Evolutionary conservation across 805 yeast genomes (phyloP), one percentile per base, ranked within the genome.

Genomic region (Lipomyces kockii): DNA sequence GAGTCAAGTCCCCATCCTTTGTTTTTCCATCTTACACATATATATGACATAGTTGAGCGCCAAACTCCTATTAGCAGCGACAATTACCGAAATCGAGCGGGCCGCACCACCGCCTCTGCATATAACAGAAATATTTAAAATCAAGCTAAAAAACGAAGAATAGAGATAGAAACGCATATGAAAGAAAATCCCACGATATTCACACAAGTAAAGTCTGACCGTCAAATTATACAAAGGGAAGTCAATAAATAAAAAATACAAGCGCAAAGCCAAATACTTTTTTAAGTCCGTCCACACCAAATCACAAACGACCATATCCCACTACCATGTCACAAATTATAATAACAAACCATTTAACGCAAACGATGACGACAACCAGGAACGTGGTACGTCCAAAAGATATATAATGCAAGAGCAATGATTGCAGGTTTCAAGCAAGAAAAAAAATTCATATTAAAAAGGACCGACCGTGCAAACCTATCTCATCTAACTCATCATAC

Each of bases 401-500:
- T 22, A 54, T 20, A 53, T n/a, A 53, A 39, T 56, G 46, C 35
- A 56, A 27, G 14, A 34, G 53, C 27, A 32, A 56, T 56, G 39
- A 56, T 4, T 56, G 29, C 11, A 2, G 12, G 17, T 14, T 14
- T 34, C 49, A 63, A 37, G 14, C 22, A 9, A n/a, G 32, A 29
- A 29, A 20, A 32, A 27, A 27, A 61, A n/a, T n/a, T 6, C 32
- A n/a, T 12, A 2, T 20, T 22, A 11, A 11, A n/a, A 4, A 14
- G 11, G 49, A 17, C 49, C 49, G 22, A 37, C 34, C n/a, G 29
- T 17, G 43, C 25, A 60, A 46, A n/a, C 3, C 6, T 11, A 20
- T 52, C 20, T 52, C 22, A 20, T 52, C 58, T 43, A 67, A 49
- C 62, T 65, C 67, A 63, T 58, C 67, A 67, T 67, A 25, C 66